phyloP scores from a whole-genome alignment of 2,329 filamentous ascomycete genomes.

The Pyrenophora teres region DNA sequence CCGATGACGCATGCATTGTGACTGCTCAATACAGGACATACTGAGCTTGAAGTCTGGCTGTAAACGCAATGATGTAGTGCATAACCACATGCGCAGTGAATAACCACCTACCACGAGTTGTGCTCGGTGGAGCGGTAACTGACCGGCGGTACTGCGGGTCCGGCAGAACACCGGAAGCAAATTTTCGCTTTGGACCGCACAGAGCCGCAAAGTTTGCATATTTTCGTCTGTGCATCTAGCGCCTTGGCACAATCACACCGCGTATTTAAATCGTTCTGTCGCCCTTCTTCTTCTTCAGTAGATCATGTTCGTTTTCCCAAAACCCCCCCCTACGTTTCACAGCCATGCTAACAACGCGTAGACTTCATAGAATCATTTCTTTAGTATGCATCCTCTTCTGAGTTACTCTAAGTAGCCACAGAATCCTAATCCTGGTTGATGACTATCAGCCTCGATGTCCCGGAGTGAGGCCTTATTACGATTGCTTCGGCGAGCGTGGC shows the following conservation, averaged over 20 bases:
- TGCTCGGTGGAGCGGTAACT: background rate
- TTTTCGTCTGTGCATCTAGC: too few relatives aligned
- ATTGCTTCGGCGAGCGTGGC: slow-evolving; percentile 82
- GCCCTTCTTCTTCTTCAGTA: too few relatives aligned
- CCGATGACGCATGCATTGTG: background rate
- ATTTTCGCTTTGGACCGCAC: background rate
- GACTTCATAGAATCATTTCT: slow-evolving; percentile 65
- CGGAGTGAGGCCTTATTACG: slow-evolving; percentile 77
- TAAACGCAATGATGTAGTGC: background rate
- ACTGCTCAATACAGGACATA: background rate
- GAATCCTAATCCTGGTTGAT: slow-evolving; percentile 90
- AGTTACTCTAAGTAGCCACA: slow-evolving; percentile 91
- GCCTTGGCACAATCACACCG: too few relatives aligned
- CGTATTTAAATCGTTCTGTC: too few relatives aligned
- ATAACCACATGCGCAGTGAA: background rate
- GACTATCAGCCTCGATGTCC: slow-evolving; percentile 80
- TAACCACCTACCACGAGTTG: background rate
- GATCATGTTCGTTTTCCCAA: background rate
- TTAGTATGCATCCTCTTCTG: slow-evolving; percentile 94
- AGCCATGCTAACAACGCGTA: background rate
- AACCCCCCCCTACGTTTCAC: background rate
- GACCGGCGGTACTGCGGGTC: background rate
- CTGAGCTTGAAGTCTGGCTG: background rate
- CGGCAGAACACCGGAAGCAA: slow-evolving; percentile 1
- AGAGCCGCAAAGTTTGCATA: too few relatives aligned